These are phyloP conservation scores for Ophiorrhiza pumila DNA, from an alignment of 257 asterid genomes.

Conservation along the genomic window DNA sequence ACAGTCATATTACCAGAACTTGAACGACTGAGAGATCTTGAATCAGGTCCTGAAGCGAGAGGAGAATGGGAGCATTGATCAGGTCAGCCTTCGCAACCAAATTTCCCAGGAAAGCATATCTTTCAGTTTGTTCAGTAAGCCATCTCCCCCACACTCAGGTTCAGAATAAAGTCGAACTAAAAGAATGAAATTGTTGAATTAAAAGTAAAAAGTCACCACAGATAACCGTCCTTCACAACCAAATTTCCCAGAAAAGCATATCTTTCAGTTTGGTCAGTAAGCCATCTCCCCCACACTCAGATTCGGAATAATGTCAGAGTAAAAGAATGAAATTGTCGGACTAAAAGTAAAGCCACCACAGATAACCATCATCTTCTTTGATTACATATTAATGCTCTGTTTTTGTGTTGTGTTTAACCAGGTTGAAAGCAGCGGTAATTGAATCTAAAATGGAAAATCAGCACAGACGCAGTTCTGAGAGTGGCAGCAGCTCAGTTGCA, in stretches of 20 bases:
- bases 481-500: constrained; percentile 6
- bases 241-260: constrained; percentile 32
- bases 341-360: neutral
- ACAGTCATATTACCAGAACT: constrained; percentile 65
- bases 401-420: constrained; percentile 11
- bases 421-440: constrained; percentile 11
- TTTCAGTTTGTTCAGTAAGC: constrained; percentile 27
- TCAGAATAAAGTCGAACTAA: neutral
- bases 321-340: neutral
- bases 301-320: neutral
- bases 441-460: constrained; percentile 2
- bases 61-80: constrained; percentile 3
- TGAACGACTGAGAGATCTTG: constrained; percentile 47
- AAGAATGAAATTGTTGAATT: neutral
- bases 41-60: constrained; percentile 20
- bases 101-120: constrained; percentile 34
- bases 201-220: neutral
- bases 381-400: neutral
- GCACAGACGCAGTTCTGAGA: neutral
- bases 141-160: neutral
- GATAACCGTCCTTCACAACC: constrained; percentile 11
- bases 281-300: neutral
- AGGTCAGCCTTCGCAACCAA: constrained; percentile 14
- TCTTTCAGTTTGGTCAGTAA: constrained; percentile 29
- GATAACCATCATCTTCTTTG: neutral